Percentiles rank a stretch among this genome's conserved stretches.
Evolutionary conservation across 768 basidiomycete species (phyloP).

Genomic region (Steccherinum ochraceum): DNA sequence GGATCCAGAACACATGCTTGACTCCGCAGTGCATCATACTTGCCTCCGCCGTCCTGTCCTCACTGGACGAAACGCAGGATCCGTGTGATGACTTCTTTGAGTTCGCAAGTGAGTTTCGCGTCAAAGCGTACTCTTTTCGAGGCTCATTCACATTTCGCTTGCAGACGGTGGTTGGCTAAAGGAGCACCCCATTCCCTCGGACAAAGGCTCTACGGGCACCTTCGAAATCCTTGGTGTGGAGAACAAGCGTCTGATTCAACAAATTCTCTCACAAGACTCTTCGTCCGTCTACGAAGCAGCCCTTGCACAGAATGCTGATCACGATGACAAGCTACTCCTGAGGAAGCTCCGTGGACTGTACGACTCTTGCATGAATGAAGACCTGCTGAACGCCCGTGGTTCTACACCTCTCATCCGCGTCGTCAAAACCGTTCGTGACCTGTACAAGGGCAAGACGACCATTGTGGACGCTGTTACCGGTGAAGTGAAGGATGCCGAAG

Average conservation of each 20-base stretch:
- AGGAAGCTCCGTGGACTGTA: conserved; percentile 70
- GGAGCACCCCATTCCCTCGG: conserved; percentile 79
- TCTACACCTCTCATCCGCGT: conserved; percentile 63
- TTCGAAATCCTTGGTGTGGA: conserved; percentile 68
- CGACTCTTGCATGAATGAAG: conserved; percentile 76
- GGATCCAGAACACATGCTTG: conserved; percentile 59
- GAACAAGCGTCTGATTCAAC: conserved; percentile 73
- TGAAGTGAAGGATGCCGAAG: neutral
- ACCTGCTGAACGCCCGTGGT: conserved; percentile 68
- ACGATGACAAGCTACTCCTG: conserved; percentile 49
- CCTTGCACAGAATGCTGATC: conserved; percentile 12
- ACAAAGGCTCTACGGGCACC: conserved; percentile 65
- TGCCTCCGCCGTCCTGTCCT: conserved; percentile 75
- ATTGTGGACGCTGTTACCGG: conserved; percentile 22
- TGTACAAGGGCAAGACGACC: conserved; percentile 51
- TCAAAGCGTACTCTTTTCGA: neutral
- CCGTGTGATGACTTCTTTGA: conserved; percentile 96
- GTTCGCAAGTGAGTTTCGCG: conserved; percentile 69
- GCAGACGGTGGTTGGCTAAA: conserved; percentile 86
- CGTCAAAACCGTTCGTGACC: conserved; percentile 49
- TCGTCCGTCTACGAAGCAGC: conserved; percentile 23
- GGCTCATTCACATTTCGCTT: conserved; percentile 2
- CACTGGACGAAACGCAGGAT: conserved; percentile 75
- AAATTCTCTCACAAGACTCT: conserved; percentile 52
- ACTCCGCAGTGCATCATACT: conserved; percentile 76